phyloP scores from a whole-genome alignment of 2,329 filamentous ascomycete species.

The Chrysosporium keratinophilum region DNA sequence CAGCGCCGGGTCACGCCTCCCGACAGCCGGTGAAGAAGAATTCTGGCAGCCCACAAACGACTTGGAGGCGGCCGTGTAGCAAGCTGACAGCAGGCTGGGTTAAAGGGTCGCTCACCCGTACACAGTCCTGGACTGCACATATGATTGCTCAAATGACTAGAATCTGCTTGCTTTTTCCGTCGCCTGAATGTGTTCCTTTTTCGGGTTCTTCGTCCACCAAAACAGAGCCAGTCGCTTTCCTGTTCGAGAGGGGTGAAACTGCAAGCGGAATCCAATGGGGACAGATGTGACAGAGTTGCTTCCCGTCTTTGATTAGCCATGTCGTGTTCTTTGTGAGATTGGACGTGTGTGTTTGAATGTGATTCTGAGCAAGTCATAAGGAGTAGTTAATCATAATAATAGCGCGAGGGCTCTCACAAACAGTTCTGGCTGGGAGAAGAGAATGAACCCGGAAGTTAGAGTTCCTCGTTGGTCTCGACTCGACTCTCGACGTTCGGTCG shows the following conservation, averaged over 20 bases:
- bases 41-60: neutral
- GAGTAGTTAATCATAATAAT: too few species aligned
- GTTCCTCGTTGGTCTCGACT: neutral
- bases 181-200: neutral
- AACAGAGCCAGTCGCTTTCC: neutral
- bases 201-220: neutral
- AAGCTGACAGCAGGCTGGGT: neutral
- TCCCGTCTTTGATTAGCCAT: neutral
- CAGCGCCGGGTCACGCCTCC: conserved; percentile 8
- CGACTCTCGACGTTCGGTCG: neutral
- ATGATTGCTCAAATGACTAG: too few species aligned
- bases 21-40: conserved; percentile 7
- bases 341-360: too few species aligned
- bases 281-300: neutral
- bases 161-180: neutral
- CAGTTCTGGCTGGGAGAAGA: too few species aligned
- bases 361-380: too few species aligned
- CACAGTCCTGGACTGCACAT: neutral
- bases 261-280: neutral
- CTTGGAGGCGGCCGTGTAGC: neutral
- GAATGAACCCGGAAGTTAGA: conserved; percentile 4
- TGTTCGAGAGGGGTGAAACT: neutral
- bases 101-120: neutral
- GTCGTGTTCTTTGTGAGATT: neutral
- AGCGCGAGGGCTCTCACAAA: too few species aligned